Percentiles rank a stretch among this genome's conserved stretches.
Evolutionary conservation across 768 basidiomycete genomes (phyloP).

Genomic region (Trametes elegans): DNA sequence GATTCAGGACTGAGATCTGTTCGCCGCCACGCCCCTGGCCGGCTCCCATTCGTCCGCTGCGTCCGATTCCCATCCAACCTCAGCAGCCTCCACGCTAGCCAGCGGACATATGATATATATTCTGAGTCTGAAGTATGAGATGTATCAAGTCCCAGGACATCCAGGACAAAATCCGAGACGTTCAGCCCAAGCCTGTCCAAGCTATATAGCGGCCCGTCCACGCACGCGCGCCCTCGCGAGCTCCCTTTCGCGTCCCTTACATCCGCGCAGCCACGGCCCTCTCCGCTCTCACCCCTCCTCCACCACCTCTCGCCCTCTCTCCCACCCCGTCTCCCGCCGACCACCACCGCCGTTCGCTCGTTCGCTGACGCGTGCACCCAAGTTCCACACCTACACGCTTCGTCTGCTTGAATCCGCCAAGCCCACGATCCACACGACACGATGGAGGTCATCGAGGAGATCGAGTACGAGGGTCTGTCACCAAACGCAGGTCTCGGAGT

Average conservation of each 20-base stretch:
- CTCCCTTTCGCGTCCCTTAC: no score
- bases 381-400: not conserved
- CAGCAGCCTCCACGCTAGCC: no score
- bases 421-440: slow-evolving; percentile 4
- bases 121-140: no score
- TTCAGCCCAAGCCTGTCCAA: not conserved
- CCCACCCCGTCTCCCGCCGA: not conserved
- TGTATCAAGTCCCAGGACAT: no score
- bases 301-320: not conserved
- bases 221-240: not conserved
- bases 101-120: no score
- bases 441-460: slow-evolving; percentile 49
- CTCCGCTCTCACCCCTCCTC: not conserved
- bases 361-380: not conserved
- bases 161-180: no score
- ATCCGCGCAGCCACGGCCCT: not conserved
- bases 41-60: slow-evolving; percentile 7
- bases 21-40: not conserved
- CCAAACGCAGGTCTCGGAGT: slow-evolving; percentile 79
- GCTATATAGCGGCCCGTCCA: no score
- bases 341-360: not conserved
- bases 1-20: not conserved
- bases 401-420: not conserved
- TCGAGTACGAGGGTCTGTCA: slow-evolving; percentile 65
- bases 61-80: slow-evolving; percentile 7